Percentiles rank a stretch among this genome's conserved stretches.
Conservation (phyloP, 257 asterid genomes). For the Solanum arcanum region DNA sequence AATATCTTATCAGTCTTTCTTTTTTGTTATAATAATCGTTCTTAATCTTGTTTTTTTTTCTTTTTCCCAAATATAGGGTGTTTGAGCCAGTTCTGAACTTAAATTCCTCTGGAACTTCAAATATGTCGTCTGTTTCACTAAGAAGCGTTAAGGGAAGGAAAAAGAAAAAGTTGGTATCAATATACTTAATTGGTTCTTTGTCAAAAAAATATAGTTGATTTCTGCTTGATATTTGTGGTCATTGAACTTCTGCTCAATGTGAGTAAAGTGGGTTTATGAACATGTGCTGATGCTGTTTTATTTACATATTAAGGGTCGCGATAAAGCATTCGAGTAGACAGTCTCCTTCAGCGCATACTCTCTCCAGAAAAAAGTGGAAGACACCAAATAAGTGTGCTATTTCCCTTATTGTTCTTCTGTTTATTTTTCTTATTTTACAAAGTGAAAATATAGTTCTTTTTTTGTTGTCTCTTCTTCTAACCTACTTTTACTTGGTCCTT, state of each 20-base stretch:
- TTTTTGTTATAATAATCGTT: not conserved
- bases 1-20: not conserved
- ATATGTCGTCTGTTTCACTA: constrained; percentile 19
- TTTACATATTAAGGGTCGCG: constrained; percentile 37
- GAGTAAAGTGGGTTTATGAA: not conserved
- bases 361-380: constrained; percentile 38
- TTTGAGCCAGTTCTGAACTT: constrained; percentile 42
- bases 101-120: constrained; percentile 27
- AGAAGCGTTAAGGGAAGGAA: constrained; percentile 55
- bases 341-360: constrained; percentile 21
- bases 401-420: constrained; percentile 3
- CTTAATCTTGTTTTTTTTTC: not conserved
- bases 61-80: constrained; percentile 29
- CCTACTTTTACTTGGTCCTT: constrained; percentile 8
- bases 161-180: constrained; percentile 64
- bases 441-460: not conserved
- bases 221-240: not conserved
- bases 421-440: constrained; percentile 2
- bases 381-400: constrained; percentile 32
- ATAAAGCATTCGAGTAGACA: constrained; percentile 25
- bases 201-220: not conserved
- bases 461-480: constrained; percentile 5
- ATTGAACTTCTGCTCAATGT: not conserved
- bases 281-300: not conserved
- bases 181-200: not conserved